Evolutionary conservation across 345 rosid species (phyloP), one percentile per base, ranked within the genome.

Genomic region (Dimocarpus longan): DNA sequence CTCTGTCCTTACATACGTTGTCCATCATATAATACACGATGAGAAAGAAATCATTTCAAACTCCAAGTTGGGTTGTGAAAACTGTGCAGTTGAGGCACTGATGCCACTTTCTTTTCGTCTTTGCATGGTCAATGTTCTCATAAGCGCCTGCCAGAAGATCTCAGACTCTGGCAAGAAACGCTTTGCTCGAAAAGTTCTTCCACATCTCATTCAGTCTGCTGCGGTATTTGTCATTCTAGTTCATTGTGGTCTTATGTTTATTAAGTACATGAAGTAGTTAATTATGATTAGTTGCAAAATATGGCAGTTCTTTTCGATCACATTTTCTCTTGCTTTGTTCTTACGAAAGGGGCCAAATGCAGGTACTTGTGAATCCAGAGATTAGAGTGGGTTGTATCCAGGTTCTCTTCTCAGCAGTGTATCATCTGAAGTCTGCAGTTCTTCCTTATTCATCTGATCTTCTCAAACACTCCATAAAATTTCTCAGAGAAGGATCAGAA

Each of bases 41-140:
- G 66, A 80, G 40, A 81, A 81, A 78, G 82, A 82, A 73, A 46
- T 78, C 24, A 60, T 60, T 67, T 75, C 86, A 68, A 64, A 64
- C 63, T 73, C 74, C 3, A 79, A 78, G 54, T 75, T 71, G 75
- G 79, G 37, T 66, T 74, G 73, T 65, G 84, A 87, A 19, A 71
- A 77, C 59, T 48, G 46, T 65, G 78, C 66, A 54, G 32, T 21
- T 74, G 91, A 75, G 73, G 80, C 68, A 10, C 76, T 87, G 52
- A 40, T 66, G 54, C 82, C 83, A 70, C 73, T 77, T 73, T 80
- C 95, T 39, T 92, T 90, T 65, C 93, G 92, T 76, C 83, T 91
- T 63, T 93, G 98, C 84, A 93, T 92, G 98, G 95, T 95, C 74
- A 95, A 95, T 82, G 93, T 90, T 75, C 92, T 95, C 70, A 91